A percentile compares a stretch with the other conserved stretches of the same genome.
phyloP scores from a whole-genome alignment of 768 basidiomycete genomes.

The Podaxis rugospora region DNA sequence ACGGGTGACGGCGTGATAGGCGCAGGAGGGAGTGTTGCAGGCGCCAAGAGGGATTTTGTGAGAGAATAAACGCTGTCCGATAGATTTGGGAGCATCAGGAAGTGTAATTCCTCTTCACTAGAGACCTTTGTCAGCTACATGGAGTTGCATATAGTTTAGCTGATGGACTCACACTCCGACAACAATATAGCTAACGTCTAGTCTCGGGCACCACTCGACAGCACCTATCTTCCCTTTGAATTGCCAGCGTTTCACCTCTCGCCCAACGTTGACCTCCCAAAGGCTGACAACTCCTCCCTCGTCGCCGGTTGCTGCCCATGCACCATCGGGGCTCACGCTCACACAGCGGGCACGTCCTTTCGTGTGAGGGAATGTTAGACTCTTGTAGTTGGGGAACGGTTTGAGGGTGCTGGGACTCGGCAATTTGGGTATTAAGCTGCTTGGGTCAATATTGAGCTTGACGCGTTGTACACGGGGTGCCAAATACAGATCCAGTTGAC shows the following conservation, averaged over 20 bases:
- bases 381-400: constrained; percentile 89
- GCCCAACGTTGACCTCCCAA: constrained; percentile 90
- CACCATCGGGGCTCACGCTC: constrained; percentile 81
- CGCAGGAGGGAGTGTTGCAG: constrained; percentile 55
- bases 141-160: constrained; percentile 2
- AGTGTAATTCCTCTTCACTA: constrained; percentile 79
- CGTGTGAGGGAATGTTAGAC: constrained; percentile 66
- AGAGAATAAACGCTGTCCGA: constrained; percentile 50
- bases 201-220: constrained; percentile 91
- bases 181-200: constrained; percentile 74
- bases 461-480: constrained; percentile 86
- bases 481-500: constrained; percentile 94
- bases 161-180: constrained; percentile 67
- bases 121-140: constrained; percentile 13
- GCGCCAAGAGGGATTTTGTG: constrained; percentile 61
- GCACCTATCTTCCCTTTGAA: constrained; percentile 77
- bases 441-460: constrained; percentile 90
- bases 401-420: constrained; percentile 88
- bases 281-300: constrained; percentile 82
- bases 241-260: constrained; percentile 84
- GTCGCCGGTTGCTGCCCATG: constrained; percentile 89
- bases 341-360: constrained; percentile 68
- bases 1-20: constrained; percentile 56
- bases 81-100: constrained; percentile 78
- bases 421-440: constrained; percentile 87